Percentiles rank a stretch among this genome's conserved stretches.
Conservation (phyloP, 345 rosid genomes). For the Moricandia moricandioides region DNA sequence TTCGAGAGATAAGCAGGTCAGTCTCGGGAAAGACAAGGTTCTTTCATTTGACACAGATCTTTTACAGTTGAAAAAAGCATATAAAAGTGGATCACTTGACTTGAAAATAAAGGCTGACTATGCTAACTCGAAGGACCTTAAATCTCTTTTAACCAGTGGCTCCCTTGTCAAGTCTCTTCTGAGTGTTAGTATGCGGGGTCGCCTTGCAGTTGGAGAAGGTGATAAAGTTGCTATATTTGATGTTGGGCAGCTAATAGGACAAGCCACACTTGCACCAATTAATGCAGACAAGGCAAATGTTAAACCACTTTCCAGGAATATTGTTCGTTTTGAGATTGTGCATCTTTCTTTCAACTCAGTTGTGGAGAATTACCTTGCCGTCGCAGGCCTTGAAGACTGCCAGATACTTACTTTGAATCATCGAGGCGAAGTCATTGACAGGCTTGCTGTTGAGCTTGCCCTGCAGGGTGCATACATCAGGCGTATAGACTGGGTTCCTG, state of each 20-base stretch:
- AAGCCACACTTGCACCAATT: slow-evolving; percentile 81
- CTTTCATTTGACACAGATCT: slow-evolving; percentile 77
- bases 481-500: slow-evolving; percentile 90
- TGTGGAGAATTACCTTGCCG: slow-evolving; percentile 92
- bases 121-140: slow-evolving; percentile 89
- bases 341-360: slow-evolving; percentile 77
- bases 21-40: slow-evolving; percentile 72
- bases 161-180: slow-evolving; percentile 93
- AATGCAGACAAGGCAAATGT: slow-evolving; percentile 94
- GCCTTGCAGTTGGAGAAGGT: slow-evolving; percentile 99
- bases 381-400: slow-evolving; percentile 96
- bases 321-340: slow-evolving; percentile 94
- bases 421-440: slow-evolving; percentile 95
- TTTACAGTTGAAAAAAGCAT: slow-evolving; percentile 91
- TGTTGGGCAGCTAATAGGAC: slow-evolving; percentile 90
- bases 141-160: slow-evolving; percentile 79
- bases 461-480: slow-evolving; percentile 91
- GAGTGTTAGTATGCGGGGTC: slow-evolving; percentile 87
- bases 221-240: slow-evolving; percentile 97
- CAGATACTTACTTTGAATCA: slow-evolving; percentile 88
- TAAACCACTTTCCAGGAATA: slow-evolving; percentile 93
- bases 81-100: slow-evolving; percentile 96
- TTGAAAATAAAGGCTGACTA: slow-evolving; percentile 96
- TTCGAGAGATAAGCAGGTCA: slow-evolving; percentile 64
- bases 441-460: slow-evolving; percentile 96